Evolutionary conservation across 345 rosid genomes (phyloP).

Genomic region (Salix viminalis): DNA sequence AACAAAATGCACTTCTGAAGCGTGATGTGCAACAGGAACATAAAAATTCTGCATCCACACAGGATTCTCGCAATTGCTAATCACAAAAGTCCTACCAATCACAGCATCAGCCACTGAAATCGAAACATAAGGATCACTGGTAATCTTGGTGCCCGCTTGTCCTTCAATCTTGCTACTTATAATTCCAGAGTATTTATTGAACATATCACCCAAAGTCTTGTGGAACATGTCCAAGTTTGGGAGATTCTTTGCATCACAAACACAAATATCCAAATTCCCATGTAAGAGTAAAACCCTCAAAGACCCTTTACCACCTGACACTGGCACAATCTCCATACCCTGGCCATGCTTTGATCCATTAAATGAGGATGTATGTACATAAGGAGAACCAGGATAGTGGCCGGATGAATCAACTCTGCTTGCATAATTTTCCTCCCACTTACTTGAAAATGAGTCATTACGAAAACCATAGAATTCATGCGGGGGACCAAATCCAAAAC

Average conservation of each 20-base stretch:
- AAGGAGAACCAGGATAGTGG: conserved; percentile 11
- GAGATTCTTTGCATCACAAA: conserved; percentile 63
- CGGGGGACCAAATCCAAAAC: conserved; percentile 33
- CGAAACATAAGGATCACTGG: conserved; percentile 93
- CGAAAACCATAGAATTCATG: conserved; percentile 54
- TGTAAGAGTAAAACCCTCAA: conserved; percentile 73
- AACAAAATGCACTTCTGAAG: conserved; percentile 77
- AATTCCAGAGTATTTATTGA: conserved; percentile 45
- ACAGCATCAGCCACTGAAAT: conserved; percentile 59
- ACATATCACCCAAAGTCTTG: conserved; percentile 69
- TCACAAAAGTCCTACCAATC: conserved; percentile 78
- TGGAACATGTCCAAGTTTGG: conserved; percentile 95
- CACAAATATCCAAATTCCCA: conserved; percentile 85
- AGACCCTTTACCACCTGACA: conserved; percentile 48
- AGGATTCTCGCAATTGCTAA: conserved; percentile 80
- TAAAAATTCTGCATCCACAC: conserved; percentile 82
- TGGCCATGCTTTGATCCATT: conserved; percentile 36
- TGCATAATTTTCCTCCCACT: conserved; percentile 41
- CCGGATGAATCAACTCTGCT: conserved; percentile 41
- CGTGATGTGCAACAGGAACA: conserved; percentile 82
- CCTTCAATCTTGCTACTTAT: conserved; percentile 49
- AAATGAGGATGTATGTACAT: conserved; percentile 33
- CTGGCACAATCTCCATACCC: conserved; percentile 55
- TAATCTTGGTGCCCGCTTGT: conserved; percentile 45
- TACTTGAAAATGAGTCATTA: conserved; percentile 49